Evolutionary conservation across 176 grass and related monocot genomes (phyloP), one percentile per base, ranked within the genome.

Genomic region (Musa beccarii): DNA sequence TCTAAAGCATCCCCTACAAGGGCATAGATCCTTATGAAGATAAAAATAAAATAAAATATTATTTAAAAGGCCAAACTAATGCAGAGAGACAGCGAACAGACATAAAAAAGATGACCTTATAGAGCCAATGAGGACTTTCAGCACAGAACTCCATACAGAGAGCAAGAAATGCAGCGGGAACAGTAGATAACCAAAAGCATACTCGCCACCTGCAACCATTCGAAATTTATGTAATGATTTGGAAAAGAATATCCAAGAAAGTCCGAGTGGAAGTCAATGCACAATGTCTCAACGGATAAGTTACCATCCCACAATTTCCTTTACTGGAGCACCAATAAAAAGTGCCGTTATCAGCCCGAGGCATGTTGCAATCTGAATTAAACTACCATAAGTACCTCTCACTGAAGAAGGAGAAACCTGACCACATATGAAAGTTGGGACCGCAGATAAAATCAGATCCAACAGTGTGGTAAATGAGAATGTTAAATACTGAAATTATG

Each of bases 361-460:
- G 68, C 96, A 99, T 12, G 96, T 99, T 11, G 90, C 90, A 68
- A 99, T 99, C 85, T 99, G 96, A 89, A 99, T 88, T 69, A 99
- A 92, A 83, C 96, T 99, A 26, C 96, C 96, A 54, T 95, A 99
- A 14, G 87, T 99, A 74, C 96, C 96, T 83, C 96, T 92, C 66
- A 99, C 84, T 2, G 85, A 80, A 63, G 96, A 83, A 71, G 96
- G 96, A 84, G 96, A 99, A 78, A 99, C 80, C 96, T 99, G 73
- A 68, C 73, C 77, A 17, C 3, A 75, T 54, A 68, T 21, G 55
- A 79, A 53, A 28, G 54, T 52, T 57, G 12, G 10, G 11, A 53
- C 7, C 26, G 5, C 1, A 21, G 11, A 53, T 49, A 51, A 13
- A 52, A 13, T 64, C 28, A 49, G 51, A 12, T 59, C 17, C 4